Evolutionary conservation across 805 yeast species (phyloP).

Genomic region (Geotrichum ghanense): DNA sequence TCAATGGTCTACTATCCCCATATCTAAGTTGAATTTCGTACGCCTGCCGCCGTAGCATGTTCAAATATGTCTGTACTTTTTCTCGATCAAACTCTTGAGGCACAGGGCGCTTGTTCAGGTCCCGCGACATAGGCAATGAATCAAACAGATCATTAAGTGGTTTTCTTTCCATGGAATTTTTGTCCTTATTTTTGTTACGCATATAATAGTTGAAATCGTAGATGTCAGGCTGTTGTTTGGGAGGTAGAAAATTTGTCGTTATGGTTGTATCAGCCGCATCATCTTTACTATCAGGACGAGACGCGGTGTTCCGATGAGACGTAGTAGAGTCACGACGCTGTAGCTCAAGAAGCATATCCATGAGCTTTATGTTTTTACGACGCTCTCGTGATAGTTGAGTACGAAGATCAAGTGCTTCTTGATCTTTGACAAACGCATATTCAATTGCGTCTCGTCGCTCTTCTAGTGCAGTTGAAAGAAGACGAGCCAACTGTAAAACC

Average conservation of each 20-base stretch:
- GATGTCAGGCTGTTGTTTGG: too few species aligned
- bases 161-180: too few species aligned
- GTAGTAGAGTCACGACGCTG: too few species aligned
- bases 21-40: not conserved
- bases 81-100: not conserved
- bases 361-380: not conserved
- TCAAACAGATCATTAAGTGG: too few species aligned
- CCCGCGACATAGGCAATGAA: too few species aligned
- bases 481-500: not conserved
- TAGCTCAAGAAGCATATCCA: not conserved
- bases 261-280: too few species aligned
- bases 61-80: not conserved
- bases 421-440: not conserved
- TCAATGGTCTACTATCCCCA: not conserved
- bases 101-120: too few species aligned
- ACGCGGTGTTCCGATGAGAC: too few species aligned
- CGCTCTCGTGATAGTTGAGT: not conserved
- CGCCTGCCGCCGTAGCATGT: not conserved
- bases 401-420: not conserved
- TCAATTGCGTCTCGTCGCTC: not conserved
- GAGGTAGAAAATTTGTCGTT: too few species aligned
- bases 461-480: not conserved
- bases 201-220: not conserved
- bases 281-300: too few species aligned
- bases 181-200: not conserved